These are phyloP conservation scores for Petunia axillaris DNA, from an alignment of 257 asterid species.

Conservation along the genomic window DNA sequence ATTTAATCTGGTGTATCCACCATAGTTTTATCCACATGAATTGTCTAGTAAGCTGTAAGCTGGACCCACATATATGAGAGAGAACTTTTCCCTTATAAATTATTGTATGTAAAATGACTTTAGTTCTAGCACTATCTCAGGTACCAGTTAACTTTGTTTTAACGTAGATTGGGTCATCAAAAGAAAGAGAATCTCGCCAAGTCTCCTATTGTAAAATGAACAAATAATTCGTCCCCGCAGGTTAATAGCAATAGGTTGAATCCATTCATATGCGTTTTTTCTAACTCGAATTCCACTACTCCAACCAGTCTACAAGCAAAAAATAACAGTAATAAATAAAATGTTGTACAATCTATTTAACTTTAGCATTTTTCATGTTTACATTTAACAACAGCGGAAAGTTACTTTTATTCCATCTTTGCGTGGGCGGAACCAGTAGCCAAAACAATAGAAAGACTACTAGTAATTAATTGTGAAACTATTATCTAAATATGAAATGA, in stretches of 20 bases:
- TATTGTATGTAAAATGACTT: no score
- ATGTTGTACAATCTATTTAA: neutral
- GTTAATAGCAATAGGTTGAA: neutral
- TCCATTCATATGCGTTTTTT: neutral
- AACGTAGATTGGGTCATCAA: no score
- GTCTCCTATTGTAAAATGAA: neutral
- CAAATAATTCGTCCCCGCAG: neutral
- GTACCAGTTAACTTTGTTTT: no score
- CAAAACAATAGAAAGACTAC: neutral
- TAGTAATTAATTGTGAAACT: neutral
- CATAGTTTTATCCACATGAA: no score
- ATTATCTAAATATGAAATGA: neutral
- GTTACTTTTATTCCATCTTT: neutral
- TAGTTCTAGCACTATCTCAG: no score
- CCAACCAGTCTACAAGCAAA: neutral
- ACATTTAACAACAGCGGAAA: neutral
- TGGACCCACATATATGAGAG: no score
- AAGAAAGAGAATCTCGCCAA: no score
- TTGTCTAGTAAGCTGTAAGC: no score
- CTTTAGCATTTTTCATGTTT: no score
- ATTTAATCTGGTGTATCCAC: no score
- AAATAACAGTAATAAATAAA: no score
- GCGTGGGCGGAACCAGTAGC: neutral
- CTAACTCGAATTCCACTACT: neutral
- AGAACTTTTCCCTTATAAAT: no score